These are phyloP conservation scores for Meyerozyma guilliermondii DNA, from an alignment of 1,139 yeast genomes.

Conservation along the genomic window DNA sequence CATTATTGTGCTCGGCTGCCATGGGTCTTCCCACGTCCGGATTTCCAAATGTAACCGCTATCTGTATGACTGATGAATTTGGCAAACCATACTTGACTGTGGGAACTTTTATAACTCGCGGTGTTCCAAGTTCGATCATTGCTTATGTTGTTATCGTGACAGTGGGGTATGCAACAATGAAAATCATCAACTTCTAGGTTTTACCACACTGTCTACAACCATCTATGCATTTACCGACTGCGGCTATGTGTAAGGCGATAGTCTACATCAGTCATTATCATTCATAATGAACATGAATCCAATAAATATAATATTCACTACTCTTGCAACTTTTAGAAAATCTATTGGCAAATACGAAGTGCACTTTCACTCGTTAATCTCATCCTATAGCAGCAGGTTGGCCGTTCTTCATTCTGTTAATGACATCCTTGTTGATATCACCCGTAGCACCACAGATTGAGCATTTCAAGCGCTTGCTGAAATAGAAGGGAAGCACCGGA, in stretches of 20 bases:
- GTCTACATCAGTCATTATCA: too few relatives aligned
- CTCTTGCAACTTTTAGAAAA: too few relatives aligned
- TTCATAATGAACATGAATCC: too few relatives aligned
- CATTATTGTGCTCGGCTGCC: conserved; percentile 66
- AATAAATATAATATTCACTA: too few relatives aligned
- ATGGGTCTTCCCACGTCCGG: conserved; percentile 78
- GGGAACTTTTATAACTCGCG: conserved; percentile 61
- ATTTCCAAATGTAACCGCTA: conserved; percentile 77
- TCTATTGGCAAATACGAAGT: not conserved
- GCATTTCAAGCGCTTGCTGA: conserved; percentile 34
- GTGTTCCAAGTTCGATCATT: conserved; percentile 60
- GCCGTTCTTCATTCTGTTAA: conserved; percentile 31
- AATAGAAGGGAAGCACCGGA: conserved; percentile 41
- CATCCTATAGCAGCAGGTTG: conserved; percentile 36
- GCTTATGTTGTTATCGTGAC: conserved; percentile 55
- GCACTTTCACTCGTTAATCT: not conserved
- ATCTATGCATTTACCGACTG: too few relatives aligned
- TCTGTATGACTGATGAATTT: conserved; percentile 67
- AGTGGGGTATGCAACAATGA: conserved; percentile 66
- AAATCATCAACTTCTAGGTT: conserved; percentile 32
- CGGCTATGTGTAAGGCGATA: too few relatives aligned
- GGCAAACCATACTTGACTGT: conserved; percentile 67
- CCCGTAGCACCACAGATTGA: conserved; percentile 43
- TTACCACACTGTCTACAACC: not conserved
- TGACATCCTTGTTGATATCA: conserved; percentile 24